Evolutionary conservation across 2,329 filamentous ascomycete genomes (phyloP).

Genomic region (Alternaria rosae): DNA sequence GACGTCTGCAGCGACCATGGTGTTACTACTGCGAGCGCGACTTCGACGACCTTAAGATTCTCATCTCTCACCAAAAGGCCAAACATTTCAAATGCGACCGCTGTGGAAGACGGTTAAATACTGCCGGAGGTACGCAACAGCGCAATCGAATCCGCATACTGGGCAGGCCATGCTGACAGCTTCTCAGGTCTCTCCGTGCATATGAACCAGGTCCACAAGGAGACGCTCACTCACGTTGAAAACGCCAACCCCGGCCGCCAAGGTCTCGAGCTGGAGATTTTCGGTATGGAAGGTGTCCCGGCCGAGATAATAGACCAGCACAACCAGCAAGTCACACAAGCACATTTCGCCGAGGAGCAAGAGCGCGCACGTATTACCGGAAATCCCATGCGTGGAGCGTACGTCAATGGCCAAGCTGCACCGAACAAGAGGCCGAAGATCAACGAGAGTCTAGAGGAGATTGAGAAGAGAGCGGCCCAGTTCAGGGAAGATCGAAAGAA

Average conservation of each 20-base stretch:
- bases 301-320: constrained; percentile 83
- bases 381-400: constrained; percentile 71
- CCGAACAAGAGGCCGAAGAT: constrained; percentile 70
- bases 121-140: constrained; percentile 78
- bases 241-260: constrained; percentile 89
- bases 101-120: constrained; percentile 88
- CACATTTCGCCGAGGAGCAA: constrained; percentile 84
- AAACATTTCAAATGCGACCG: constrained; percentile 98
- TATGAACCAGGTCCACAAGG: constrained; percentile 98
- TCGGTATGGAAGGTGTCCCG: constrained; percentile 97
- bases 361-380: constrained; percentile 83
- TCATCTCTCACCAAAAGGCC: constrained; percentile 97
- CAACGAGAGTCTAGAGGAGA: constrained; percentile 74
- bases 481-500: constrained; percentile 50
- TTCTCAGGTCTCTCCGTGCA: constrained; percentile 85
- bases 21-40: constrained; percentile 99
- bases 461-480: constrained; percentile 78
- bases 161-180: constrained; percentile 15
- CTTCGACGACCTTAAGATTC: constrained; percentile 95
- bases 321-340: constrained; percentile 83
- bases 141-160: not conserved
- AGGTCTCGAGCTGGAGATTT: constrained; percentile 91
- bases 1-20: constrained; percentile 71
- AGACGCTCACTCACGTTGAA: constrained; percentile 84
- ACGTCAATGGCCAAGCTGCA: constrained; percentile 48